Evolutionary conservation across 2,329 filamentous ascomycete species (phyloP), one percentile per base, ranked within the genome.

Genomic region (Cercospora citrullina): DNA sequence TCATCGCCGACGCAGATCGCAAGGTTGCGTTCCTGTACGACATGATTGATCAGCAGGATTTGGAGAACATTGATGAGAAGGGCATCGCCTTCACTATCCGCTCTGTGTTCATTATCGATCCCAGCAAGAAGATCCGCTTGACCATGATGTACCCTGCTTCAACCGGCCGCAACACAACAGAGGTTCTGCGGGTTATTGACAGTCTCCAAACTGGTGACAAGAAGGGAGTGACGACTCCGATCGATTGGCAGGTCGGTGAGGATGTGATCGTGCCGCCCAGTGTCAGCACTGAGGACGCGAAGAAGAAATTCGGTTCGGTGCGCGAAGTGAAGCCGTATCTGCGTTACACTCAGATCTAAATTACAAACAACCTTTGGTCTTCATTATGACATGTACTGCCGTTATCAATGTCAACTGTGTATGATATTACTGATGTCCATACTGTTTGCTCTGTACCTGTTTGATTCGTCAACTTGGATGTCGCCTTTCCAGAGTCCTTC

Each of bases 81-180:
- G 80, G 80, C 75, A 91, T 94, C 75, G 93, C 93, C 66, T 94
- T 96, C 83, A 97, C 94, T 75, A 96, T 97, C 83, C 92, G 94
- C 77, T 93, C 91, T 75, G 94, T 97, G 79, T 97, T 96, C 86
- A 86, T 97, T 83, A 95, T 97, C 80, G 93, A 97, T 84, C 93
- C 93, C 72, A 89, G 88, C 81, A 97, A 96, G 89, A 94, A 90
- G 81, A 95, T 97, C 83, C 90, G 94, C 76, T 89, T 94, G 79
- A 96, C 93, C 80, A 91, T 97, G 84, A 90, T 91, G 78, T 97
- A 97, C 86, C 94, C 94, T 53, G 93, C 94, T 69, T 94, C 91
- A 68, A 96, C 93, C 57, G 94, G 94, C 39, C 79, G 86, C 57
- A 88, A 88, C 75, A 83, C 84, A 6, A 80, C 81, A 5, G 86